Evolutionary conservation across 345 rosid species (phyloP).

Genomic region (Eucalyptus cloeziana): DNA sequence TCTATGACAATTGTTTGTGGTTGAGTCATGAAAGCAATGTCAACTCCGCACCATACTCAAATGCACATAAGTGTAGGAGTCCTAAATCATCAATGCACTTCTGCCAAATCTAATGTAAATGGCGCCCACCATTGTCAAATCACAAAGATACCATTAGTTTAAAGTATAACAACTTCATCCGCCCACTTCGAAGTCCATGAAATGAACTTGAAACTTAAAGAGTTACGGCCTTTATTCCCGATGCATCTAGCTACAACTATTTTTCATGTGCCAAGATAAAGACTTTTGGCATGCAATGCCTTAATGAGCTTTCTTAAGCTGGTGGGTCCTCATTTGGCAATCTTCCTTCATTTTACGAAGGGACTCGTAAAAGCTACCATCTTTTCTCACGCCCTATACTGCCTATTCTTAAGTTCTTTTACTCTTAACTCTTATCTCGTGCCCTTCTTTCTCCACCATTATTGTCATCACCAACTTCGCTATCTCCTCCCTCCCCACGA

Average conservation of each 20-base stretch:
- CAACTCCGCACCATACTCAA: no score
- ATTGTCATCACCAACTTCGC: conserved; percentile 18
- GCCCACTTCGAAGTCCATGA: neutral
- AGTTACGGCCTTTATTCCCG: neutral
- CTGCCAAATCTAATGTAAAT: no score
- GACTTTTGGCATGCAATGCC: neutral
- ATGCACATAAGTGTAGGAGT: no score
- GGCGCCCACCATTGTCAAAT: no score
- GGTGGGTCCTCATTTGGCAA: neutral
- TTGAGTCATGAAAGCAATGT: no score
- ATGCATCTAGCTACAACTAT: neutral
- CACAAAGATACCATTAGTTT: neutral
- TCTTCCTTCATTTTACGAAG: neutral
- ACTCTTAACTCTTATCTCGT: conserved; percentile 29
- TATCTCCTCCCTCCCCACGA: conserved; percentile 32
- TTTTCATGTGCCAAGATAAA: neutral
- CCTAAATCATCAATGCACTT: no score
- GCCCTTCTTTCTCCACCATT: conserved; percentile 32
- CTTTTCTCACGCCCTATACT: neutral
- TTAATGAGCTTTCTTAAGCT: neutral
- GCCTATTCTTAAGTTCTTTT: conserved; percentile 12
- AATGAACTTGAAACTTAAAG: neutral
- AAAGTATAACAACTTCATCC: accelerated
- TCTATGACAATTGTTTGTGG: neutral
- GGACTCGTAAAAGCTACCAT: conserved; percentile 17